These are phyloP conservation scores for Komagataella pseudopastoris DNA, from an alignment of 805 yeast species.

Conservation along the genomic window DNA sequence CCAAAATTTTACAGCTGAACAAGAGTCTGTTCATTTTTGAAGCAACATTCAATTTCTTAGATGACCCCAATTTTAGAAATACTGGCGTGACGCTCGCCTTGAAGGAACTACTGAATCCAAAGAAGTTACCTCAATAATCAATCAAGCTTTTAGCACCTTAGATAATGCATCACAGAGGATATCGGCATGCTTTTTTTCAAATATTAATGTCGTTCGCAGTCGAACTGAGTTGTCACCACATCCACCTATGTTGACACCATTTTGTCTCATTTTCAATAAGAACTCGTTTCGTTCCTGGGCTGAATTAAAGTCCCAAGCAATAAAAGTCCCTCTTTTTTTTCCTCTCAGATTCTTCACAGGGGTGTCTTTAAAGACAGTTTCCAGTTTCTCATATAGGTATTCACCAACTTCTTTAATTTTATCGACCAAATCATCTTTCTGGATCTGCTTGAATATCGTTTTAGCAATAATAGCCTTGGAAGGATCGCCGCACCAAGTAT, in stretches of 20 bases:
- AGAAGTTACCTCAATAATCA: not conserved
- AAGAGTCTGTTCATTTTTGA: not conserved
- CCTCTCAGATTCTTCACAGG: constrained; percentile 52
- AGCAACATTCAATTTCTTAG: not conserved
- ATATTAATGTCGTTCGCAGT: constrained; percentile 67
- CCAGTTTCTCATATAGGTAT: constrained; percentile 48
- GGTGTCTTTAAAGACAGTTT: constrained; percentile 40
- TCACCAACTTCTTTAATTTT: constrained; percentile 51
- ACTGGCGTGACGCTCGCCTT: not conserved
- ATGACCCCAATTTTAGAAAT: not conserved
- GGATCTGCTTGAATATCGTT: constrained; percentile 55
- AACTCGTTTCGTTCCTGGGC: constrained; percentile 47
- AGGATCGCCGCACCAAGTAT: constrained; percentile 93
- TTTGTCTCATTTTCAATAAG: constrained; percentile 40
- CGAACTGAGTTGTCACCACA: constrained; percentile 72
- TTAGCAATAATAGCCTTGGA: constrained; percentile 66
- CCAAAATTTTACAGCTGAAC: not conserved
- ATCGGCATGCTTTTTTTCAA: constrained; percentile 73
- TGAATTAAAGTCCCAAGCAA: constrained; percentile 63
- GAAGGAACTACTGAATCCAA: not conserved
- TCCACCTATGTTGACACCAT: constrained; percentile 74
- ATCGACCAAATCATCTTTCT: constrained; percentile 42
- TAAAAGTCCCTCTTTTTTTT: constrained; percentile 60
- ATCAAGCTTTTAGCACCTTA: constrained; percentile 18
- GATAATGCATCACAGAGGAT: constrained; percentile 34